Base-by-base conservation (phyloP, 2,329 filamentous ascomycete species). In the Colletotrichum chrysophilum region DNA sequence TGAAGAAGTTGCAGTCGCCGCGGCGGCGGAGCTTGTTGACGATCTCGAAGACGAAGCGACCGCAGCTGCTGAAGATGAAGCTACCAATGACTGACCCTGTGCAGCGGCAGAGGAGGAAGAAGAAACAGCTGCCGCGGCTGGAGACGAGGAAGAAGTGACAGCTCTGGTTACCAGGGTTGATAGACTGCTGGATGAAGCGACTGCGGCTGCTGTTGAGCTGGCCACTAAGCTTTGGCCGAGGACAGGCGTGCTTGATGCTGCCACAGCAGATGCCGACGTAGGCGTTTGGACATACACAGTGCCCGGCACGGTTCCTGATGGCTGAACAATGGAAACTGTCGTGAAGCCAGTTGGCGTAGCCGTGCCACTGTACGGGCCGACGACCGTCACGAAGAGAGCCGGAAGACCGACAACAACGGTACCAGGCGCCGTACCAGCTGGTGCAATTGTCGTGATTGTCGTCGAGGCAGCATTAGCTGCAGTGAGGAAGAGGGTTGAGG, bases 401-500 rank as follows among this genome's bases (percentile, higher is more conserved):
- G 68, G 72, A 3, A 36, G 28, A 9, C 72, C 74, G 1, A 76
- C 52, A 7, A 76, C 38, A 5, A 70, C 32, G 1, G 71, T 76
- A 2, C 74, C 74, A 7, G 70, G 34, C 3, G n/a, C n/a, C 1
- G 66, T 76, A 16, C 70, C 74, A 9, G 30, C 65, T 0, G 74
- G 70, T 16, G 55, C 5, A 4, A 75, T 72, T 2, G 72, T 62
- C 4, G 72, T 30, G 16, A 75, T 38, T 2, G 69, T 72, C 3
- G 72, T 72, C 0, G 68, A 38, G 2, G 32, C 72, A 4, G 68
- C 69, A 7, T 72, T 64, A 1, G 68, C 38, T 2, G 55, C 61
- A 3, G 72, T 75, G 8, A 75, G 72, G 69, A 75, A 75, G 30
- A 75, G 18, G 1, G 72, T 75, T 3, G 72, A 72, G 8, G 30